phyloP scores from a whole-genome alignment of 1,139 yeast species.

The Yamadazyma diddensiae region DNA sequence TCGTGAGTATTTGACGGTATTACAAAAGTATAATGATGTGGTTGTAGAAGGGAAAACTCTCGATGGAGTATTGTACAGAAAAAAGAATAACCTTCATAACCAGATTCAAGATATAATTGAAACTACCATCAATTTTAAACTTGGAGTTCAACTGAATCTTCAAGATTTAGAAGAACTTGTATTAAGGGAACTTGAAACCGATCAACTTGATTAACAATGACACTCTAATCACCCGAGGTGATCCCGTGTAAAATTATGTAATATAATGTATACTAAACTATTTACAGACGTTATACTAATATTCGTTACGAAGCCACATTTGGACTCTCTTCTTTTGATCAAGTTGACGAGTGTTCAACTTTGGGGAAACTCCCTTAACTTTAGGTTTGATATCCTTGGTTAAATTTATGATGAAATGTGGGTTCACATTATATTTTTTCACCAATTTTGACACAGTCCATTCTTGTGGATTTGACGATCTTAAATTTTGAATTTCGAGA shows the following conservation, averaged over 20 bases:
- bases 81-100: constrained; percentile 49
- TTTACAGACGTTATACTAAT: constrained; percentile 10
- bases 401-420: constrained; percentile 17
- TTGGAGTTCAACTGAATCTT: constrained; percentile 58
- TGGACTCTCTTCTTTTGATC: constrained; percentile 57
- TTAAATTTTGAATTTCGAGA: constrained; percentile 56
- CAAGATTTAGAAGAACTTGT: constrained; percentile 36
- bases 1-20: constrained; percentile 36
- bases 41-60: constrained; percentile 55
- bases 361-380: constrained; percentile 7
- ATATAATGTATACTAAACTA: constrained; percentile 7
- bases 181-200: constrained; percentile 7
- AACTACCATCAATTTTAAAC: constrained; percentile 59
- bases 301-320: constrained; percentile 64
- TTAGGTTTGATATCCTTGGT: constrained; percentile 13
- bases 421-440: constrained; percentile 46
- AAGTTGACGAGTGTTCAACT: constrained; percentile 34
- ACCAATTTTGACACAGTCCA: constrained; percentile 73
- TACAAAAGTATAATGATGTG: constrained; percentile 45
- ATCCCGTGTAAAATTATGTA: background rate
- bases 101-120: constrained; percentile 58
- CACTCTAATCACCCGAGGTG: too few relatives aligned
- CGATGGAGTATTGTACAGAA: constrained; percentile 43
- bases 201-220: constrained; percentile 1
- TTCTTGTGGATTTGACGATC: constrained; percentile 57